A percentile compares a stretch with the other conserved stretches of the same genome.
These are phyloP conservation scores for Mortierella sp. DNA, from an alignment of 371 early-diverging fungal species.

Conservation along the genomic window DNA sequence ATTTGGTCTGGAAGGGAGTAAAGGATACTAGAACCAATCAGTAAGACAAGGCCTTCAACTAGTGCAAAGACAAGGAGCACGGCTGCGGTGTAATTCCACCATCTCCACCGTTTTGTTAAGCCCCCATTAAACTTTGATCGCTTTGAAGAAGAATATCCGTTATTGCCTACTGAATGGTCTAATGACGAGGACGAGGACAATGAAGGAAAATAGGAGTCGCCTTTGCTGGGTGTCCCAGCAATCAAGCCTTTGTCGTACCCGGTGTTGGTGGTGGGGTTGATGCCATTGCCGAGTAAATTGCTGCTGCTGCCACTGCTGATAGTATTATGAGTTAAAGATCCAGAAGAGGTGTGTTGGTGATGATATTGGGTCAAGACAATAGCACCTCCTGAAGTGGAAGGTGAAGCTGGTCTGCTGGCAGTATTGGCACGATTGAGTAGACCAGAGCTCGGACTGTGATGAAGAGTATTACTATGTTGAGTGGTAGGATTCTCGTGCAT, in stretches of 20 bases:
- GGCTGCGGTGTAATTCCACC: conserved; percentile 65
- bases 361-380: conserved; percentile 19
- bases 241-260: conserved; percentile 6
- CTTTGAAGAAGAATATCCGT: conserved; percentile 37
- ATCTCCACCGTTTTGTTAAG: conserved; percentile 60
- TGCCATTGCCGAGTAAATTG: conserved; percentile 13
- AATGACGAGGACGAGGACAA: conserved; percentile 16
- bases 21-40: conserved; percentile 59
- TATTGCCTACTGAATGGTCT: conserved; percentile 35
- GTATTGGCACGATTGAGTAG: conserved; percentile 40
- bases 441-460: conserved; percentile 35
- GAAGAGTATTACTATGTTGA: conserved; percentile 20
- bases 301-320: conserved; percentile 13
- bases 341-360: conserved; percentile 16
- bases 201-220: conserved; percentile 35
- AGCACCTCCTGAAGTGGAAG: conserved; percentile 11
- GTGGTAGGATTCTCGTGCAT: conserved; percentile 14
- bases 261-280: conserved; percentile 2
- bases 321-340: conserved; percentile 7
- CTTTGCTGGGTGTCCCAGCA: conserved; percentile 13
- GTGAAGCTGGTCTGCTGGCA: conserved; percentile 48
- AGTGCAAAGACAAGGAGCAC: conserved; percentile 59
- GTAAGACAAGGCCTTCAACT: conserved; percentile 56
- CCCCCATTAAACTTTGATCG: conserved; percentile 32
- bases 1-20: conserved; percentile 60